Percentiles rank a stretch among this genome's conserved stretches.
Conservation (phyloP, 2,329 filamentous ascomycete species). For the Aspergillus sp. region DNA sequence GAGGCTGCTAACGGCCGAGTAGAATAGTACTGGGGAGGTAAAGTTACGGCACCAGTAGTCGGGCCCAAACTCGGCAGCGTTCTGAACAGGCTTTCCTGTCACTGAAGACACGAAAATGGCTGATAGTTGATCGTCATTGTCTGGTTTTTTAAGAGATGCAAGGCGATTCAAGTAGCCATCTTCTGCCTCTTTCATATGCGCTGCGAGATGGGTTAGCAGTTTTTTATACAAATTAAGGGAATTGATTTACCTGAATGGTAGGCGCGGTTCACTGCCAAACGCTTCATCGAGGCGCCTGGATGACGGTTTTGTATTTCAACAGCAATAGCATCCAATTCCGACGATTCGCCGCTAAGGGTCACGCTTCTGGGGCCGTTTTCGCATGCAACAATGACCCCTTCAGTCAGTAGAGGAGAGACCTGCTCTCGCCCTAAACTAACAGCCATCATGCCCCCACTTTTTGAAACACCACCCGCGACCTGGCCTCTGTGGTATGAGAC, state of each 20-base stretch:
- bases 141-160: neutral
- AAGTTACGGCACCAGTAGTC: constrained; percentile 24
- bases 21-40: constrained; percentile 21
- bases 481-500: neutral
- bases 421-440: neutral
- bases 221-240: neutral
- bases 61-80: constrained; percentile 1
- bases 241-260: neutral
- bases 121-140: neutral
- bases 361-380: neutral
- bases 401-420: neutral
- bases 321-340: neutral
- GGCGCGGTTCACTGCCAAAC: neutral
- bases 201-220: neutral
- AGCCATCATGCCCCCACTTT: neutral
- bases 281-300: neutral
- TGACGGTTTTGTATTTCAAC: neutral
- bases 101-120: constrained; percentile 18
- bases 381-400: neutral
- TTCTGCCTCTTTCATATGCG: neutral
- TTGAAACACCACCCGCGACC: neutral
- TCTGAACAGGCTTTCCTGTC: neutral
- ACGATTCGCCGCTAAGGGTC: neutral
- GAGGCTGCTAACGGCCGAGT: constrained; percentile 8
- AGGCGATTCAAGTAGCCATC: neutral